Evolutionary conservation across 192 early-diverging fungal species (phyloP).

Genomic region (Spinellus fusiger): DNA sequence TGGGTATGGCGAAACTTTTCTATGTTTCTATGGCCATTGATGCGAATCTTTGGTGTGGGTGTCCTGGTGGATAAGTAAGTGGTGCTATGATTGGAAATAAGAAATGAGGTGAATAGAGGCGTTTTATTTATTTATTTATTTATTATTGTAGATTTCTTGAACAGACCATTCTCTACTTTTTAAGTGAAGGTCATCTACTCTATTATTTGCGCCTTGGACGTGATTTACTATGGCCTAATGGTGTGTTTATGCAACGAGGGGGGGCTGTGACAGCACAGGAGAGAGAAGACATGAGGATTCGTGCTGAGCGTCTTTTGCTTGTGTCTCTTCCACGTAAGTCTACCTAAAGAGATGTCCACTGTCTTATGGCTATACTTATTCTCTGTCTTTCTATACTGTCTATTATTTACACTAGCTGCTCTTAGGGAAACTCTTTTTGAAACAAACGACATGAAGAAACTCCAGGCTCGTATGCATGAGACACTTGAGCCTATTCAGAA

Average conservation of each 20-base stretch:
- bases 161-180: slow-evolving; percentile 39
- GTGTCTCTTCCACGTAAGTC: slow-evolving; percentile 39
- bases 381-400: background rate
- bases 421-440: slow-evolving; percentile 18
- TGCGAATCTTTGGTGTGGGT: slow-evolving; percentile 38
- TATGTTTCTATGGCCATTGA: slow-evolving; percentile 39
- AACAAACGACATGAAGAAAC: slow-evolving; percentile 23
- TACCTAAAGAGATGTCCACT: background rate
- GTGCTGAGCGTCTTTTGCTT: slow-evolving; percentile 37
- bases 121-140: slow-evolving; percentile 3
- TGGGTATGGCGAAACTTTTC: slow-evolving; percentile 45
- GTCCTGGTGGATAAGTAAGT: slow-evolving; percentile 42
- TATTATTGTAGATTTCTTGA: slow-evolving; percentile 35
- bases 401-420: slow-evolving; percentile 5
- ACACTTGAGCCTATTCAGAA: slow-evolving; percentile 40
- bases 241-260: slow-evolving; percentile 32
- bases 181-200: slow-evolving; percentile 40
- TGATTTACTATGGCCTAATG: slow-evolving; percentile 44
- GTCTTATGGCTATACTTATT: background rate
- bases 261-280: slow-evolving; percentile 33
- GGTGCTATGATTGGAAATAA: background rate
- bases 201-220: slow-evolving; percentile 42
- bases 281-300: slow-evolving; percentile 29
- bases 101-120: too few relatives aligned
- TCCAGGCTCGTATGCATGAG: slow-evolving; percentile 32